These are phyloP conservation scores for Pleurotus platypus DNA, from an alignment of 768 basidiomycete species.

Conservation along the genomic window DNA sequence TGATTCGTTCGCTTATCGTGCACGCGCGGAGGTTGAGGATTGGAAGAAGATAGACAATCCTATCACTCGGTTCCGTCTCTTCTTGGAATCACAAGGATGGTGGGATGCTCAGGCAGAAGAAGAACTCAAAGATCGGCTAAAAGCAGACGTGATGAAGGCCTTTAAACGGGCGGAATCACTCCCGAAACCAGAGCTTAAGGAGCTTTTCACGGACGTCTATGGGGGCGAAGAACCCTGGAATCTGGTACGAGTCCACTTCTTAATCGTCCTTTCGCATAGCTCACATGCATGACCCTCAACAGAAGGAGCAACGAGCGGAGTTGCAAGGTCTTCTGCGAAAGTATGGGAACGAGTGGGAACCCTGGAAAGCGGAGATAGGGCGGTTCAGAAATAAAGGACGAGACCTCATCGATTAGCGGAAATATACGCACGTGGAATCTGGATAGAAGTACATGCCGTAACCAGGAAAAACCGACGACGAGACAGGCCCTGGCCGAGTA, in stretches of 20 bases:
- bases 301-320: constrained; percentile 86
- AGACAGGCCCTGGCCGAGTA: too few species aligned
- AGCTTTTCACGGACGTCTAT: constrained; percentile 87
- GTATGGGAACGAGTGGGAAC: constrained; percentile 84
- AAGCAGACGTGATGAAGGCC: constrained; percentile 70
- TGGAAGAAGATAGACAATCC: constrained; percentile 91
- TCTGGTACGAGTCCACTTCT: constrained; percentile 49
- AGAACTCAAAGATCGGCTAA: constrained; percentile 62
- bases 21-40: constrained; percentile 87
- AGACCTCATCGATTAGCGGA: constrained; percentile 36
- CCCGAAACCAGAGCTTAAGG: constrained; percentile 65
- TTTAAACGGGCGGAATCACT: constrained; percentile 76
- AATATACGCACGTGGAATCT: too few species aligned
- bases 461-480: too few species aligned
- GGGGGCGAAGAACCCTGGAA: constrained; percentile 84
- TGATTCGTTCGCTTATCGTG: constrained; percentile 91
- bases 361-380: constrained; percentile 76
- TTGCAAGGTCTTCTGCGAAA: constrained; percentile 71
- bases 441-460: too few species aligned
- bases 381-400: constrained; percentile 74
- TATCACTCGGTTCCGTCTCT: constrained; percentile 78
- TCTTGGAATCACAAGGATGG: constrained; percentile 81
- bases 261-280: neutral
- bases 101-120: constrained; percentile 79
- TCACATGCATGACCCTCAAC: constrained; percentile 10